Base-by-base conservation (phyloP, 768 basidiomycete species). In the Kwoniella botswanensis region DNA sequence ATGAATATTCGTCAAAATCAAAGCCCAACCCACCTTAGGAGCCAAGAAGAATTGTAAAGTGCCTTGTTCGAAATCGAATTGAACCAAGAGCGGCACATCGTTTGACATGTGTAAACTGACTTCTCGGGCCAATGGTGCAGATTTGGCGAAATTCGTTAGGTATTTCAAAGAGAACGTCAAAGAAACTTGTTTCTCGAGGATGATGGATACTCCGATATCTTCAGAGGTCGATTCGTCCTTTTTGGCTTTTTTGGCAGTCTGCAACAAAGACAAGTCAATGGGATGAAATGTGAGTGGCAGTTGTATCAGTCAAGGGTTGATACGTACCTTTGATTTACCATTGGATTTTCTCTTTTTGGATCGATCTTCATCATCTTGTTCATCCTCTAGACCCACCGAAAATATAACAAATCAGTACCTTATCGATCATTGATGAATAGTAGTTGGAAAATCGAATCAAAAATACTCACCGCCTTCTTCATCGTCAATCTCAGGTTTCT, bases 121-220 rank as follows among this genome's bases (percentile, higher is more conserved):
- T 29, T 86, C 88, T 72, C 86, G 86, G 15, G 89, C 88, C 50
- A 99, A 85, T 41, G 90, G 87, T 1, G 91, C 86, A 73, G 92
- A 93, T 87, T 97, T 98, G 63, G 93, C 89, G 79, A 99, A 98
- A 86, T 97, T 98, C 83, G 92, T 90, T 35, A 98, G 90, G 85
- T 98, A 99, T 84, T 98, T 98, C 77, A 98, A 86, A 42, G 93
- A 94, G 86, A 98, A 98, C 1, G 94, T 98, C 60, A 98, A 87
- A 54, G 90, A 81, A 72, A 99, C 96, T 73, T 92, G 89, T 82
- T 92, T 90, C 80, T 93, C 93, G 88, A 97, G 91, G 84, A 92
- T 89, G 80, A 97, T 91, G 71, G 85, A 83, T 59, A 96, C 90
- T 26, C 82, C 82, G 42, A 74, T 68, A 22, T 81, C 82, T 12